Percentiles rank a stretch among this genome's conserved stretches.
Evolutionary conservation across 2,329 filamentous ascomycete species (phyloP).

Genomic region (Aspergillus alliaceus): DNA sequence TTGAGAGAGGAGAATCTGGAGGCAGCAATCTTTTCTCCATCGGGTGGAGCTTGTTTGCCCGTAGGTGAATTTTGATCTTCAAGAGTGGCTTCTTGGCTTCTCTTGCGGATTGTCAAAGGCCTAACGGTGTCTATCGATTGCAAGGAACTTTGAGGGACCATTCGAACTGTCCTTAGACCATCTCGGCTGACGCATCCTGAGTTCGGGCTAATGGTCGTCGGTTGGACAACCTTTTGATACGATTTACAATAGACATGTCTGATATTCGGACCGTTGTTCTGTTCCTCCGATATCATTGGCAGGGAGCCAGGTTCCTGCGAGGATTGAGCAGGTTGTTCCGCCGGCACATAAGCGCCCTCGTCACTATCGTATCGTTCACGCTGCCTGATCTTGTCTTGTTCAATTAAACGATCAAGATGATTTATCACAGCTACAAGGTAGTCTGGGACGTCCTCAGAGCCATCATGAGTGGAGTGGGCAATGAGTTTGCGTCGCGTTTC

Average conservation of each 20-base stretch:
- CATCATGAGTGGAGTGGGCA: constrained; percentile 48
- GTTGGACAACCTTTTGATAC: constrained; percentile 5
- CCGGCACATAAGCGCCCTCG: constrained; percentile 7
- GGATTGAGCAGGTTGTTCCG: constrained; percentile 19
- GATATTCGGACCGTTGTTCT: constrained; percentile 16
- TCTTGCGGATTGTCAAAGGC: constrained; percentile 58
- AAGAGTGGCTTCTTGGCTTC: neutral
- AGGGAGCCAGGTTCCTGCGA: constrained; percentile 31
- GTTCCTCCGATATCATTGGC: constrained; percentile 55
- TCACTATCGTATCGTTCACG: neutral
- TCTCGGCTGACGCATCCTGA: constrained; percentile 19
- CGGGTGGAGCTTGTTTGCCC: constrained; percentile 13
- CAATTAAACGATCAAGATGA: constrained; percentile 59
- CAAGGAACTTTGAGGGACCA: constrained; percentile 55
- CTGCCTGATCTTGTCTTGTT: constrained; percentile 33
- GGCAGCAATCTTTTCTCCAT: constrained; percentile 9
- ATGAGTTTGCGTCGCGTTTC: constrained; percentile 61
- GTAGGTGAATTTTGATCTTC: constrained; percentile 7
- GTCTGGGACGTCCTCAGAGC: constrained; percentile 44
- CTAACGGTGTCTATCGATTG: constrained; percentile 47
- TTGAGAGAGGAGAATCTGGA: constrained; percentile 17
- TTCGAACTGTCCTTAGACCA: constrained; percentile 52
- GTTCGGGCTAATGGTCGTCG: constrained; percentile 5
- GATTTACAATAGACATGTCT: constrained; percentile 5
- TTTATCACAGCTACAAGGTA: constrained; percentile 62